Evolutionary conservation across 192 early-diverging fungal species (phyloP).

Genomic region (Geosiphon pyriformis): DNA sequence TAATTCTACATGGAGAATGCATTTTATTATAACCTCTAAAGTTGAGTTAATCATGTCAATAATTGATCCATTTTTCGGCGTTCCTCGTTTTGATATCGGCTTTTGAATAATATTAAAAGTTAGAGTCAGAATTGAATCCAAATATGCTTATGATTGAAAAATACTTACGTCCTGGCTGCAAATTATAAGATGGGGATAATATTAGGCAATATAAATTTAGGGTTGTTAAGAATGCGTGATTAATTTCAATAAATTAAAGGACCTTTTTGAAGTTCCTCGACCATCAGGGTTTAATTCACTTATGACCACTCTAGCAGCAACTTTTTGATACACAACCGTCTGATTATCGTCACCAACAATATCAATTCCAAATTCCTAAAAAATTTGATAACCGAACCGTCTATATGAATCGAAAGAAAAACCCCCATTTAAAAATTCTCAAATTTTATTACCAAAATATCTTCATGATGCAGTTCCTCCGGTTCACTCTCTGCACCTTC

Average conservation of each 20-base stretch:
- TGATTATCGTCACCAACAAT: conserved; percentile 11
- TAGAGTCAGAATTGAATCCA: no score
- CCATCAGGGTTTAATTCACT: background rate
- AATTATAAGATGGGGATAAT: background rate
- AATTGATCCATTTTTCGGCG: background rate
- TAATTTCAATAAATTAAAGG: background rate
- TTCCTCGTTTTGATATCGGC: background rate
- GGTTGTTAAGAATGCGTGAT: background rate
- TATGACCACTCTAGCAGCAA: background rate
- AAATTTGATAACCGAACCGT: background rate
- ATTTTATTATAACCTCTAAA: background rate
- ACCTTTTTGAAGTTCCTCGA: background rate
- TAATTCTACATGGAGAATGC: background rate
- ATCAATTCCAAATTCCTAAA: conserved; percentile 24
- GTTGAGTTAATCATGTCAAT: background rate
- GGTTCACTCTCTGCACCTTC: conserved; percentile 59
- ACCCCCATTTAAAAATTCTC: background rate
- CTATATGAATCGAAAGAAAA: background rate
- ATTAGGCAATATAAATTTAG: background rate
- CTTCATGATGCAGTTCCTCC: conserved; percentile 52
- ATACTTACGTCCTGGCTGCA: background rate
- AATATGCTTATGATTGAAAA: no score
- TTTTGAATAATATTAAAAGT: background rate
- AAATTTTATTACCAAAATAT: conserved; percentile 38
- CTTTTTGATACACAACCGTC: conserved; percentile 11